Conservation (phyloP, 2,329 filamentous ascomycete species). For the Xylaria hypoxylon region DNA sequence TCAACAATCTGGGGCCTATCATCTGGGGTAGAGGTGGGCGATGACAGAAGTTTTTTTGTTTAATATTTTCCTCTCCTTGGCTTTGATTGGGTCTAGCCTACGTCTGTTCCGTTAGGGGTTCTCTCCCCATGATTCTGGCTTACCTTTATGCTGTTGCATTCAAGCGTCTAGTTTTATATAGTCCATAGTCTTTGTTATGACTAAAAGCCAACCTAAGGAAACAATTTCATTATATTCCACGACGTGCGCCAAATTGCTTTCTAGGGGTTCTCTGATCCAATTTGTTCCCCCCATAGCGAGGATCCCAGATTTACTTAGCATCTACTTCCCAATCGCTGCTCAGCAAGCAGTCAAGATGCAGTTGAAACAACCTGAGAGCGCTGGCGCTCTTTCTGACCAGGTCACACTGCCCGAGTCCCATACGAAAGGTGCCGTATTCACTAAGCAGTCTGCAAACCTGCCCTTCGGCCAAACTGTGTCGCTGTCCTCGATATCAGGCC, state of each 20-base stretch:
- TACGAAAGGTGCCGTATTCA: constrained; percentile 51
- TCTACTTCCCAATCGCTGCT: constrained; percentile 32
- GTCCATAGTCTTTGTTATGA: constrained; percentile 7
- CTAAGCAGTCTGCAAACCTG: constrained; percentile 63
- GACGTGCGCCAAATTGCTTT: background rate
- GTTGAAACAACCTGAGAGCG: constrained; percentile 55
- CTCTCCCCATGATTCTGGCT: constrained; percentile 1
- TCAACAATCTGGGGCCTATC: constrained; percentile 42
- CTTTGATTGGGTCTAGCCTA: constrained; percentile 5
- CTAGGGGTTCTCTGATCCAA: constrained; percentile 31
- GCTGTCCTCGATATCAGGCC: constrained; percentile 77
- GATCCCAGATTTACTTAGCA: constrained; percentile 33
- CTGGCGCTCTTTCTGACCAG: constrained; percentile 49
- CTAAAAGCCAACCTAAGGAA: background rate
- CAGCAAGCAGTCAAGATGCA: constrained; percentile 44
- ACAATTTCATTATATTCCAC: background rate
- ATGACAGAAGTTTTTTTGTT: constrained; percentile 27
- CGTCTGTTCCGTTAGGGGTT: constrained; percentile 27
- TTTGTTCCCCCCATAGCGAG: constrained; percentile 36
- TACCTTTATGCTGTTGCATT: constrained; percentile 28
- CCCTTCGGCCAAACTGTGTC: constrained; percentile 68
- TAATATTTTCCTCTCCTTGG: constrained; percentile 19
- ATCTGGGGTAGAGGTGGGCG: constrained; percentile 45
- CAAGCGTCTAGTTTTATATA: constrained; percentile 21
- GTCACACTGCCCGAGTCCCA: constrained; percentile 49